Conservation (phyloP, 306 rosid genomes). For the Rosa chinensis region DNA sequence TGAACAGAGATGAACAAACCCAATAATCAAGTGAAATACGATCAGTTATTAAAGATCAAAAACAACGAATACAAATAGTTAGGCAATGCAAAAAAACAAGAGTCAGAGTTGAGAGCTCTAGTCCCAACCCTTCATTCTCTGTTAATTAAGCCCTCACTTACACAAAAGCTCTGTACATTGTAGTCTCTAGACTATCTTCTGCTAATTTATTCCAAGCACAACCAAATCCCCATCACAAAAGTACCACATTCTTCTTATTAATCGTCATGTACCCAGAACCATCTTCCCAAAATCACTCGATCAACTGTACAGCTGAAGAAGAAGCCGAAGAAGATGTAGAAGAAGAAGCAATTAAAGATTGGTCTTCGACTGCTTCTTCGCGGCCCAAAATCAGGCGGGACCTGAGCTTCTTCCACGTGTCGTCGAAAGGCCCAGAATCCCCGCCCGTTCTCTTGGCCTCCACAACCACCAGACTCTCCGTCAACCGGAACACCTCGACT, state of each 20-base stretch:
- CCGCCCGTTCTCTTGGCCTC: slow-evolving; percentile 50
- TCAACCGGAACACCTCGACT: slow-evolving; percentile 50
- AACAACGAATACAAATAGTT: background rate
- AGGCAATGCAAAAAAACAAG: background rate
- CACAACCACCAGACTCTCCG: slow-evolving; percentile 49
- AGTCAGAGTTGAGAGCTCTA: slow-evolving; percentile 5
- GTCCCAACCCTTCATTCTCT: slow-evolving; percentile 6
- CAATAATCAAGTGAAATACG: background rate
- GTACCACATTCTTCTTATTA: background rate
- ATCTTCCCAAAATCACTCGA: background rate
- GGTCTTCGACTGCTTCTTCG: background rate
- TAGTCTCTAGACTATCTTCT: background rate
- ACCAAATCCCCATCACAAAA: background rate
- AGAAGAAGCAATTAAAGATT: background rate
- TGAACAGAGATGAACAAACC: background rate
- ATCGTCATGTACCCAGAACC: background rate
- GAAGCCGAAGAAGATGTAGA: background rate
- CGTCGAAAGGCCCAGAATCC: slow-evolving; percentile 26
- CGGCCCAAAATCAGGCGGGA: slow-evolving; percentile 13
- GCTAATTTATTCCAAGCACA: background rate
- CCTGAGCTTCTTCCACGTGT: slow-evolving; percentile 50
- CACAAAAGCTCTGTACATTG: background rate
- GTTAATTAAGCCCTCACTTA: background rate
- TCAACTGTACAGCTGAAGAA: background rate
- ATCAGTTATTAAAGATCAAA: background rate